Evolutionary conservation across 2,329 filamentous ascomycete species (phyloP).

Genomic region (Fusarium fracticaudum): DNA sequence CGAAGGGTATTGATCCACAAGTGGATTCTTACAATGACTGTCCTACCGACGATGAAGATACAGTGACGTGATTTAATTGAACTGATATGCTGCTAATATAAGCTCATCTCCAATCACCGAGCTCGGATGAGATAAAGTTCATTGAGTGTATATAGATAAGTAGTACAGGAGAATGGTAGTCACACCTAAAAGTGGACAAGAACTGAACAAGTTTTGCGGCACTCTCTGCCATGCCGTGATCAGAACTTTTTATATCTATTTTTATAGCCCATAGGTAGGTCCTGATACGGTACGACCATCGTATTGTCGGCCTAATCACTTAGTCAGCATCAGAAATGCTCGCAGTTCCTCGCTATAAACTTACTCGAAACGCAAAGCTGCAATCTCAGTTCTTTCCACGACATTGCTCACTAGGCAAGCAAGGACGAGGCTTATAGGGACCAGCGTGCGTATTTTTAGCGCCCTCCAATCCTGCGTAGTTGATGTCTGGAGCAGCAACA

Average conservation of each 20-base stretch:
- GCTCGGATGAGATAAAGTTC: fast-evolving
- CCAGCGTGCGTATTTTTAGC: fast-evolving
- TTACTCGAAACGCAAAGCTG: fast-evolving
- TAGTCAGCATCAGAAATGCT: neutral
- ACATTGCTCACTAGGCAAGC: neutral
- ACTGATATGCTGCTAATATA: too few species aligned
- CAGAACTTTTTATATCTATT: fast-evolving
- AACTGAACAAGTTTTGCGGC: neutral
- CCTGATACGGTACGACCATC: neutral
- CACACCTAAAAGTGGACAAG: neutral
- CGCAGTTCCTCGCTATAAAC: neutral
- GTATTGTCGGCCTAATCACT: neutral
- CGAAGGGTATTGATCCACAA: too few species aligned
- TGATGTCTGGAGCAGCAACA: fast-evolving
- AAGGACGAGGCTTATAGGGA: neutral
- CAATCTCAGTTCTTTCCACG: neutral
- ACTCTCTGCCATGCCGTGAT: fast-evolving
- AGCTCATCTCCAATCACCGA: too few species aligned
- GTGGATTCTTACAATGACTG: too few species aligned
- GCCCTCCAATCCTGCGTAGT: neutral
- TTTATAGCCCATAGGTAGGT: neutral
- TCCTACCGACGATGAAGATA: too few species aligned
- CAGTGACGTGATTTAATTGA: too few species aligned
- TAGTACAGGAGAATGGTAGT: neutral
- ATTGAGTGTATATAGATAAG: neutral